Evolutionary conservation across 768 basidiomycete genomes (phyloP).

Genomic region (Tricholomella constricta): DNA sequence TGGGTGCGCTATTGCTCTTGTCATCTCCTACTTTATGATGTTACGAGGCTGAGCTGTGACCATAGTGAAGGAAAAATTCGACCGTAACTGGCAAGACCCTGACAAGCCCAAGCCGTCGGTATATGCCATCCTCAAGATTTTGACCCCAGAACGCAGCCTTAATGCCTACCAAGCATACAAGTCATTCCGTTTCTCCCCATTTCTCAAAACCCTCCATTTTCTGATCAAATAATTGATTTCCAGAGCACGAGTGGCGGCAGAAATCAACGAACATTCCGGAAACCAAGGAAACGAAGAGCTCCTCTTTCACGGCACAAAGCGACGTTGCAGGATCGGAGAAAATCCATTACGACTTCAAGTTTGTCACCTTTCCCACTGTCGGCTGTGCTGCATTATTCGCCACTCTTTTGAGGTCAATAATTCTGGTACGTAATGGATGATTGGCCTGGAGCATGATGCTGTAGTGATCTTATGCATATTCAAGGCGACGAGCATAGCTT

Average conservation of each 20-base stretch:
- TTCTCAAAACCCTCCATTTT: not conserved
- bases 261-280: not conserved
- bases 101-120: not conserved
- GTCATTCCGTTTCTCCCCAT: not conserved
- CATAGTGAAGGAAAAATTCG: not conserved
- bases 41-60: not conserved
- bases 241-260: not conserved
- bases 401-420: not conserved
- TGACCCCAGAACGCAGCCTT: not conserved
- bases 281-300: not conserved
- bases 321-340: not conserved
- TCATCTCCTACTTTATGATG: not conserved
- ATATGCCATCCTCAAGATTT: not conserved
- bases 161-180: not conserved
- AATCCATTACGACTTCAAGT: not conserved
- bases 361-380: not conserved
- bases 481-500: not conserved
- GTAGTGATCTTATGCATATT: not conserved
- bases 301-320: slow-evolving; percentile 6
- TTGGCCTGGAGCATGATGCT: too few relatives aligned
- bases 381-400: not conserved
- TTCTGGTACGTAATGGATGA: slow-evolving; percentile 1
- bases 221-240: too few relatives aligned
- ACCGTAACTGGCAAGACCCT: not conserved
- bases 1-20: not conserved